Evolutionary conservation across 495 filamentous ascomycete genomes (phyloP), one percentile per base, ranked within the genome.

Genomic region (Amphirosellinia nigrospora): DNA sequence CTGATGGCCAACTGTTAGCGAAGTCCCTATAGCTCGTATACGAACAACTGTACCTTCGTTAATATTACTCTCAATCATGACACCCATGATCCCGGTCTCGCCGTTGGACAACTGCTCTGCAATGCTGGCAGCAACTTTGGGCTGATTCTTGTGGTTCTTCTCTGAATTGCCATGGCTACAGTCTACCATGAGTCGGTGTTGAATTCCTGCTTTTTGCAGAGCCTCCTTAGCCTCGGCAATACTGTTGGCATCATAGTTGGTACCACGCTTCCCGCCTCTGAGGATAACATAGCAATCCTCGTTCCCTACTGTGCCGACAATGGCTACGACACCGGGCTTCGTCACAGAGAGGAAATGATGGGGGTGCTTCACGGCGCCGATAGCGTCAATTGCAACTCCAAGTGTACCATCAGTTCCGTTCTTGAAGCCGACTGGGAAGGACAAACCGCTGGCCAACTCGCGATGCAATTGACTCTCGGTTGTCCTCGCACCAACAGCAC

Each of bases 291-390:
- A 99, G 86, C 96, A 97, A 78, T 99, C 95, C 23, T 98, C 94
- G 82, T 99, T 99, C 52, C 96, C 96, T 5, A 90, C 88, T 7
- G 96, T 99, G 68, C 94, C 94, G 4, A 98, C 94, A 74, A 98
- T 99, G 64, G 96, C 94, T 10, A 94, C 96, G 26, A 97, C 91
- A 72, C 96, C 96, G 10, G 95, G 96, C 83, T 98, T 99, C 9
- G 96, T 98, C 67, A 99, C 96, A 13, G 94, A 97, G 72, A 99
- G 85, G 89, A 99, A 99, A 84, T 98, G 96, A 75, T 99, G 96
- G 26, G 94, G 93, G 73, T 97, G 92, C 76, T 86, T 89, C 15
- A 97, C 96, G 23, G 96, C 92, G 65, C 94, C 95, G 81, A 98
- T 98, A 56, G 96, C 96, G 82, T 99, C 96, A 70, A 99, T 92